phyloP scores from a whole-genome alignment of 2,329 filamentous ascomycete species.

The Fusarium robinianum region DNA sequence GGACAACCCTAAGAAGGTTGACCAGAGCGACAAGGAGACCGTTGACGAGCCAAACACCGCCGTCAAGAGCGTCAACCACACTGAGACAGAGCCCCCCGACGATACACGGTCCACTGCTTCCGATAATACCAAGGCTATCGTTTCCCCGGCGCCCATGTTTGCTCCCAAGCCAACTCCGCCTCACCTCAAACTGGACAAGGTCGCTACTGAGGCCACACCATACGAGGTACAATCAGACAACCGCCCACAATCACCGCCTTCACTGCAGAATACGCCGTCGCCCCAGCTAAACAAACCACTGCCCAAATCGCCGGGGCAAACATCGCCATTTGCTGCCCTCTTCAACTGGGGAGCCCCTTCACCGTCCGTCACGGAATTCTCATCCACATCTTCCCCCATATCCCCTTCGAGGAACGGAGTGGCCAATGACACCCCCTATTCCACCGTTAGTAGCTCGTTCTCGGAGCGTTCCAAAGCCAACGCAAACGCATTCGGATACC shows the following conservation, averaged over 20 bases:
- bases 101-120: conserved; percentile 31
- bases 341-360: conserved; percentile 58
- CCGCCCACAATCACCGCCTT: conserved; percentile 36
- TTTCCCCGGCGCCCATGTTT: conserved; percentile 53
- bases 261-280: conserved; percentile 33
- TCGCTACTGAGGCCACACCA: conserved; percentile 41
- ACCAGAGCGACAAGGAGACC: conserved; percentile 32
- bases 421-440: conserved; percentile 41
- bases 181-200: conserved; percentile 55
- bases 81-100: conserved; percentile 37
- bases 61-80: conserved; percentile 17
- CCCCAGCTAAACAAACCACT: conserved; percentile 58
- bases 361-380: conserved; percentile 55
- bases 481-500: conserved; percentile 54
- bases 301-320: conserved; percentile 57
- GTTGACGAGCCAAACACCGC: conserved; percentile 4
- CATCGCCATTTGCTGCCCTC: conserved; percentile 55
- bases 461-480: conserved; percentile 46
- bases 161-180: conserved; percentile 56
- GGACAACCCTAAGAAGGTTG: conserved; percentile 27
- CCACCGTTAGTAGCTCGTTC: conserved; percentile 36
- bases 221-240: conserved; percentile 34
- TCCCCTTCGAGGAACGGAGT: conserved; percentile 47
- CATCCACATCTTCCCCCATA: conserved; percentile 58
- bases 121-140: conserved; percentile 45